Evolutionary conservation across 208 protist genomes (phyloP).

Genomic region (Naegleria gruberi): DNA sequence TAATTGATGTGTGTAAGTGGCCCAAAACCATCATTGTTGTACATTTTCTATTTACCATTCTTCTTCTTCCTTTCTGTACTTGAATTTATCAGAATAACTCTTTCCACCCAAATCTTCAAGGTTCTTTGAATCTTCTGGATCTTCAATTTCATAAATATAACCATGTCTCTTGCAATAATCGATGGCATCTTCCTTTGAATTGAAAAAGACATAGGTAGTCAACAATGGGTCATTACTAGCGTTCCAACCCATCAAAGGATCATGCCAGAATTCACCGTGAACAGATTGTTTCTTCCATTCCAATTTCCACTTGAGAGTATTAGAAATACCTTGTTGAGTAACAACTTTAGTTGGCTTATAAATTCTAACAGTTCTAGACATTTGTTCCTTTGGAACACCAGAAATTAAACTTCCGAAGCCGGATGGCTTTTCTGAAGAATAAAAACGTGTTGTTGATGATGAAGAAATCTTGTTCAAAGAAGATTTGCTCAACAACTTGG

Average conservation of each 20-base stretch:
- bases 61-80: background rate
- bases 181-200: background rate
- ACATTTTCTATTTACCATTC: background rate
- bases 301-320: background rate
- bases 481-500: too few relatives aligned
- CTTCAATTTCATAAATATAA: background rate
- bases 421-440: background rate
- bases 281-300: background rate
- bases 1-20: too few relatives aligned
- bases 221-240: background rate
- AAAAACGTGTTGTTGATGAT: background rate
- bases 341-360: background rate
- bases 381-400: slow-evolving; percentile 9
- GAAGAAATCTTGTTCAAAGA: background rate
- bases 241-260: slow-evolving; percentile 23
- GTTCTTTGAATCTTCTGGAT: background rate
- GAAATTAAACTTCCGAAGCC: background rate
- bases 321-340: slow-evolving; percentile 7
- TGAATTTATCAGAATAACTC: background rate
- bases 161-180: background rate
- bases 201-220: background rate
- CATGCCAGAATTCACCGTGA: background rate
- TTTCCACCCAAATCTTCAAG: background rate
- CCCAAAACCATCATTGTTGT: background rate
- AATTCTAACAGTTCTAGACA: background rate